A percentile compares a stretch with the other conserved stretches of the same genome.
Conservation (phyloP, 2,329 filamentous ascomycete genomes). For the Ophiostoma triangulosporum region DNA sequence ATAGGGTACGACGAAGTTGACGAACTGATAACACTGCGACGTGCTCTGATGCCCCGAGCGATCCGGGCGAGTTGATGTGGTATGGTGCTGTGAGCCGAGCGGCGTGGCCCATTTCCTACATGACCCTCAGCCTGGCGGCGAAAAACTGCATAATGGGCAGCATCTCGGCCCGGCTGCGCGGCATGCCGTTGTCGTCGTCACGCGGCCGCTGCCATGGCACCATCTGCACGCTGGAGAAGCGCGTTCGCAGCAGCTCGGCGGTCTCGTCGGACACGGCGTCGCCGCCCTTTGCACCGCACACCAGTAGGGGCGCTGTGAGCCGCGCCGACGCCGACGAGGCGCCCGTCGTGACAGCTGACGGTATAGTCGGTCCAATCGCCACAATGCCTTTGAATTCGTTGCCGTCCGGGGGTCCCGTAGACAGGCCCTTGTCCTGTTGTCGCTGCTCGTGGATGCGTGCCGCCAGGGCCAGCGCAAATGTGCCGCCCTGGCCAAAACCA, state of each 20-base stretch:
- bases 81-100: background rate
- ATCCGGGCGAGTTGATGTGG: no score
- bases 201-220: constrained; percentile 49
- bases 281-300: constrained; percentile 41
- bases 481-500: constrained; percentile 55
- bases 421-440: constrained; percentile 1
- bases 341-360: constrained; percentile 34
- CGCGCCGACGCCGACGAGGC: constrained; percentile 31
- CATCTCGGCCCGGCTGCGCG: constrained; percentile 71
- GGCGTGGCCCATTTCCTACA: background rate
- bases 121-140: constrained; percentile 42
- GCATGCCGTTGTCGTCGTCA: constrained; percentile 59
- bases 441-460: constrained; percentile 17
- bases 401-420: background rate
- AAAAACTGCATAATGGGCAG: constrained; percentile 79
- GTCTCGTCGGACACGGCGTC: constrained; percentile 42
- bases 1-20: background rate
- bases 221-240: constrained; percentile 53
- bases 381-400: constrained; percentile 38
- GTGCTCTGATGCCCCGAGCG: no score
- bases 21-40: no score
- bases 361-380: constrained; percentile 41
- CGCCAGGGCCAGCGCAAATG: constrained; percentile 43
- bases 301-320: constrained; percentile 47
- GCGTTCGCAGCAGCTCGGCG: constrained; percentile 47